Evolutionary conservation across 2,329 filamentous ascomycete genomes (phyloP).

Genomic region (Fusarium camptoceras): DNA sequence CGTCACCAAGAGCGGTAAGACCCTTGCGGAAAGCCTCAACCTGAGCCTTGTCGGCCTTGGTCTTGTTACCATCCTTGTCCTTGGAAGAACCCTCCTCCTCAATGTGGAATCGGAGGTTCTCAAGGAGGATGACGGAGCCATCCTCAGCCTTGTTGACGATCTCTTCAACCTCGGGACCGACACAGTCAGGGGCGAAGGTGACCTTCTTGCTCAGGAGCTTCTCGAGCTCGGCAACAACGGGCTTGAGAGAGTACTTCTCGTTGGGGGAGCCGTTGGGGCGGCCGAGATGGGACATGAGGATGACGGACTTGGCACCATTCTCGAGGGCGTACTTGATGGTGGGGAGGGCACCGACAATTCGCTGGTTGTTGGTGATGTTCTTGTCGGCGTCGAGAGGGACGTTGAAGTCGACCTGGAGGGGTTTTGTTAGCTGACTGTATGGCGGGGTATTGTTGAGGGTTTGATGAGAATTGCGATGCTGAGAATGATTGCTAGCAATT

Average conservation of each 20-base stretch:
- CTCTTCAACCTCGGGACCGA: slow-evolving; percentile 90
- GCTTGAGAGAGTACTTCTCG: slow-evolving; percentile 93
- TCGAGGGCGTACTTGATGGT: slow-evolving; percentile 96
- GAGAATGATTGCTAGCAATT: background rate
- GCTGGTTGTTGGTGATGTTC: slow-evolving; percentile 98
- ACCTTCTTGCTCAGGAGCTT: slow-evolving; percentile 88
- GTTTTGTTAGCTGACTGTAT: slow-evolving; percentile 39
- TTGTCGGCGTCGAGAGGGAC: slow-evolving; percentile 93
- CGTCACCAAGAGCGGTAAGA: slow-evolving; percentile 91
- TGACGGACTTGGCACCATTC: slow-evolving; percentile 88
- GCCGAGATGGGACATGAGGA: slow-evolving; percentile 98
- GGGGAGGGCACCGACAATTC: slow-evolving; percentile 93
- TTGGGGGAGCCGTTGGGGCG: slow-evolving; percentile 92
- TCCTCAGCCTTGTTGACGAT: slow-evolving; percentile 84
- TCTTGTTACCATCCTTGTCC: slow-evolving; percentile 94
- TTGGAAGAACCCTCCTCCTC: slow-evolving; percentile 98
- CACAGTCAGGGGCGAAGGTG: slow-evolving; percentile 89
- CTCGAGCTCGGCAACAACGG: slow-evolving; percentile 90
- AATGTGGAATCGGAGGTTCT: slow-evolving; percentile 98
- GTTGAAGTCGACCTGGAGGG: slow-evolving; percentile 94
- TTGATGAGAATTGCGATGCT: background rate
- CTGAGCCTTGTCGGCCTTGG: slow-evolving; percentile 94
- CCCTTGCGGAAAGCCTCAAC: slow-evolving; percentile 96
- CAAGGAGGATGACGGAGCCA: slow-evolving; percentile 88
- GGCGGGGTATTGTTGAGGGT: slow-evolving; percentile 23